phyloP scores from a whole-genome alignment of 176 grass and related monocot genomes.

The Oryza coarctata region DNA sequence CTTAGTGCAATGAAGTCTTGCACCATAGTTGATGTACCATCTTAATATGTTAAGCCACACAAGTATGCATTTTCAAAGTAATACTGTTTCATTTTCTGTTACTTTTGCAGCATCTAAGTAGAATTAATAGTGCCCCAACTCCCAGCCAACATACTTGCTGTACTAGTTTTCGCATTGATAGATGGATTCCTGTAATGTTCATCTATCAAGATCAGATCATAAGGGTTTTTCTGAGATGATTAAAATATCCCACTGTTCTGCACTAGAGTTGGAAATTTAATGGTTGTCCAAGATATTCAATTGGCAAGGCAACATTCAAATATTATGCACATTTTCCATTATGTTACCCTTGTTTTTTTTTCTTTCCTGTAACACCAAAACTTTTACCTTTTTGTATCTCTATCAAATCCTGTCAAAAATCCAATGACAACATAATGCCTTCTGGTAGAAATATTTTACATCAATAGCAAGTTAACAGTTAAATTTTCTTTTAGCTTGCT shows the following conservation, averaged over 20 bases:
- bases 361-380: not conserved
- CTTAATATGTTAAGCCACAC: not conserved
- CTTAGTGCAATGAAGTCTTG: not conserved
- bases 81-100: slow-evolving; percentile 16
- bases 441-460: slow-evolving; percentile 20
- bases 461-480: not conserved
- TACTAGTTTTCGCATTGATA: not conserved
- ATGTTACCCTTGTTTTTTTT: not conserved
- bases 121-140: slow-evolving; percentile 12
- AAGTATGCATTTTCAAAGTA: slow-evolving; percentile 13
- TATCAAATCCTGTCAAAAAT: not conserved
- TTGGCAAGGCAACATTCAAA: not conserved
- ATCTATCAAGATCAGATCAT: not conserved
- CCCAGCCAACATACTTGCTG: not conserved
- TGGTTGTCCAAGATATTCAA: slow-evolving; percentile 2
- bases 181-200: not conserved
- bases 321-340: not conserved
- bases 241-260: not conserved
- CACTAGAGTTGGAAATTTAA: slow-evolving; percentile 20
- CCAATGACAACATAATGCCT: not conserved
- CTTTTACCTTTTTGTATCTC: not conserved
- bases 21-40: slow-evolving; percentile 11
- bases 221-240: slow-evolving; percentile 16
- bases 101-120: slow-evolving; percentile 2
- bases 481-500: not conserved